These are phyloP conservation scores for Prunus davidiana DNA, from an alignment of 306 rosid species.

Conservation along the genomic window DNA sequence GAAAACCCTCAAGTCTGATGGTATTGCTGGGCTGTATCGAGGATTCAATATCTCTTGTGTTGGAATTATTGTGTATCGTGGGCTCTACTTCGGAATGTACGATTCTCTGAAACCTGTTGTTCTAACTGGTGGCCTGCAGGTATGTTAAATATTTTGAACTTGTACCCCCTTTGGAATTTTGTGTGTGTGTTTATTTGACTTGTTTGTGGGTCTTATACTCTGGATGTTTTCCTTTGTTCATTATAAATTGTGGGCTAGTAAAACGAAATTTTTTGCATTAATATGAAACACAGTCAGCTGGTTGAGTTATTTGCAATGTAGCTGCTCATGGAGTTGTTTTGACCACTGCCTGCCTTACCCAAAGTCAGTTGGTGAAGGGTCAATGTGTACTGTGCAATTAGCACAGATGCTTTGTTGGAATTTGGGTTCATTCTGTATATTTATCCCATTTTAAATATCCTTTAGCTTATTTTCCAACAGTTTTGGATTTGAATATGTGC, in stretches of 20 bases:
- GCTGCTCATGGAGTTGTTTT: neutral
- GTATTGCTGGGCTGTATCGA: conserved; percentile 80
- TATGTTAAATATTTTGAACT: conserved; percentile 19
- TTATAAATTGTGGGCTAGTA: neutral
- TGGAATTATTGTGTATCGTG: too few species aligned
- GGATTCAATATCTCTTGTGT: conserved; percentile 79
- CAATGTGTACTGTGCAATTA: neutral
- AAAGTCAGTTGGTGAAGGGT: neutral
- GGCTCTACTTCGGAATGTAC: conserved; percentile 86
- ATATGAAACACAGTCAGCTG: neutral
- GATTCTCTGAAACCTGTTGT: conserved; percentile 86
- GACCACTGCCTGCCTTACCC: neutral
- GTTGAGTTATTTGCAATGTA: neutral
- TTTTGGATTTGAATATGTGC: neutral
- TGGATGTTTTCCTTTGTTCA: neutral
- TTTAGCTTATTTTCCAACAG: neutral
- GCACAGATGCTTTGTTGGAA: neutral
- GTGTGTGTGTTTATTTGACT: neutral
- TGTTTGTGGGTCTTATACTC: neutral
- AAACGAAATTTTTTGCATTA: neutral
- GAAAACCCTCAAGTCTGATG: conserved; percentile 78
- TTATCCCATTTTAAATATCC: neutral
- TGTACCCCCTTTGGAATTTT: neutral
- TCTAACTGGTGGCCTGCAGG: conserved; percentile 73
- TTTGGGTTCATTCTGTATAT: neutral